Base-by-base conservation (phyloP, 805 yeast species). In the Dipodascopsis uninucleata region DNA sequence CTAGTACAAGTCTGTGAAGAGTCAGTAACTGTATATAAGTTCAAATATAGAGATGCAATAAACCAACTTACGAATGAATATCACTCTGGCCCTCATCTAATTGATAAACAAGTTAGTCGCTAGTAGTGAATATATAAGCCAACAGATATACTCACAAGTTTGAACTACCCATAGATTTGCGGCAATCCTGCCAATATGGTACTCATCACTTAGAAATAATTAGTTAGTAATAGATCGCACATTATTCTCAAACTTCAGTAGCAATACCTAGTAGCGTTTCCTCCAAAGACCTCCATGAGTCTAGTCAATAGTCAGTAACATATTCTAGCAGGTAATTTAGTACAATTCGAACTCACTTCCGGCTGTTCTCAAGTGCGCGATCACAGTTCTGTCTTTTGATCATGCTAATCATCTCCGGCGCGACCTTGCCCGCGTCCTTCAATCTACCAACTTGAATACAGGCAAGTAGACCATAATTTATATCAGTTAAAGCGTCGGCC, bases 381-480 rank as follows among this genome's bases (percentile, higher is more conserved):
- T 69, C 74, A 39, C 70, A 66, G 61, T 70, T 69, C 39, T 68
- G 71, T 28, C 72, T 61, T 57, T 69, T 69, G 53, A 70, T 64
- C 67, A 69, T 59, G 36, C 65, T 58, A 53, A 70, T 70, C 71
- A 67, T 64, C 47, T 67, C 72, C n/a, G 73, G 74, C 16, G 70
- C 54, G 20, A 57, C 61, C 20, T 53, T 39, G 21, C 65, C 69
- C 9, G 45, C 47, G 43, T 69, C 74, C 59, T 69, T 69, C 41
- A 69, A 60, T 24, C 71, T 54, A 5, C 71, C 71, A 22, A 70
- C 71, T 36, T 69, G 74, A 24, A 69, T 57, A 36, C 67, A 60
- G 3, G 72, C 67, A 10, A 60, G 43, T 18, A 66, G 59, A 4
- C 73, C 74, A 43, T 66, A 67, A 33, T 66, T 62, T 25, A 55